These are phyloP conservation scores for Rhizoclosmatium sp. DNA, from an alignment of 192 early-diverging fungal genomes.

Conservation along the genomic window DNA sequence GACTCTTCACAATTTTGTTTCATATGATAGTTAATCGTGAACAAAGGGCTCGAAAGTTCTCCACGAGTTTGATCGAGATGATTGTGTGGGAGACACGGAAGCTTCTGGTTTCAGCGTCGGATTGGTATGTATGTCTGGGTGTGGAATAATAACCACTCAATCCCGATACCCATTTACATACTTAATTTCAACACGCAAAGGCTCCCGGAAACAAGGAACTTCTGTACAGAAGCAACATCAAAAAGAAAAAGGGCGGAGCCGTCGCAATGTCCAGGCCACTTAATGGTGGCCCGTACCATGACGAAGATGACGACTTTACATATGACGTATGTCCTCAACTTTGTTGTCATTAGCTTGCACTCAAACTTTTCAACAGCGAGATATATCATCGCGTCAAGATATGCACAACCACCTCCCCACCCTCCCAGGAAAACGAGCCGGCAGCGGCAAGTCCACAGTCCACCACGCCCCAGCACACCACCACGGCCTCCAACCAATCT, in stretches of 20 bases:
- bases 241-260: constrained; percentile 42
- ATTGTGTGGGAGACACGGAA: constrained; percentile 68
- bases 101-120: constrained; percentile 66
- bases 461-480: neutral
- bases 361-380: constrained; percentile 17
- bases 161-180: no score
- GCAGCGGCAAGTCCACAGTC: neutral
- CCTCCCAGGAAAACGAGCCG: constrained; percentile 25
- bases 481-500: constrained; percentile 5
- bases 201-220: constrained; percentile 34
- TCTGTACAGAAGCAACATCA: constrained; percentile 29
- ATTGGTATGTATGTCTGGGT: constrained; percentile 53
- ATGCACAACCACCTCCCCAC: constrained; percentile 25
- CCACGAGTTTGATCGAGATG: constrained; percentile 55
- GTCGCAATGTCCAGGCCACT: neutral
- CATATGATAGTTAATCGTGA: neutral
- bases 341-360: neutral
- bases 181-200: constrained; percentile 11
- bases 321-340: constrained; percentile 24
- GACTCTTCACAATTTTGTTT: neutral
- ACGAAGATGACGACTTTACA: constrained; percentile 42
- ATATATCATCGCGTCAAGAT: constrained; percentile 28
- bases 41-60: neutral
- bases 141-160: no score
- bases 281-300: neutral